These are phyloP conservation scores for Mycena capillaripes DNA, from an alignment of 768 basidiomycete genomes.

Conservation along the genomic window DNA sequence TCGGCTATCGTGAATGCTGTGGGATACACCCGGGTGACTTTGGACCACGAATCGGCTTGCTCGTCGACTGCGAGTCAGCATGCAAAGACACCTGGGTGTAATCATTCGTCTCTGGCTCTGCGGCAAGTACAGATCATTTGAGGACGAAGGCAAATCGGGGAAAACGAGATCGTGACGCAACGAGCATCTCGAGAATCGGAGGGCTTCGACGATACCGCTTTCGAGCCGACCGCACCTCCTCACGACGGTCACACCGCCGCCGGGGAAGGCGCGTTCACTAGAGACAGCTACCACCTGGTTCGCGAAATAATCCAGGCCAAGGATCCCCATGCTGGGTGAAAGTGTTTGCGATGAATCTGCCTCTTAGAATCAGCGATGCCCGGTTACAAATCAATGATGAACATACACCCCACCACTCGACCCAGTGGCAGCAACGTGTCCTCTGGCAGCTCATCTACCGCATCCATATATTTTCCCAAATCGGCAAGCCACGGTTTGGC, in stretches of 20 bases:
- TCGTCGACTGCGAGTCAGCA: too few species aligned
- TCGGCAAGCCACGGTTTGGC: slow-evolving; percentile 1
- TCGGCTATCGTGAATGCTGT: too few species aligned
- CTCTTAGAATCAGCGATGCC: not conserved
- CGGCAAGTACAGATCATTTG: not conserved
- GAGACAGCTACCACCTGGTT: not conserved
- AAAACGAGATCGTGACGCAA: not conserved
- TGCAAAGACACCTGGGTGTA: too few species aligned
- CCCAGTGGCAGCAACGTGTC: not conserved
- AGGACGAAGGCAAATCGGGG: not conserved
- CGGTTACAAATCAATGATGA: not conserved
- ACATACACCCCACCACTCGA: slow-evolving; percentile 19
- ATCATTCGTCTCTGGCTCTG: not conserved
- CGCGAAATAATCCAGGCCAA: slow-evolving; percentile 12
- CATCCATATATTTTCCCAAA: not conserved
- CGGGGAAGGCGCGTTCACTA: not conserved
- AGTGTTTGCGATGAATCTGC: slow-evolving; percentile 1
- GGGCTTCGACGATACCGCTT: slow-evolving; percentile 12
- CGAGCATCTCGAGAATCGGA: slow-evolving; percentile 1
- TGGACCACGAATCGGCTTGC: not conserved
- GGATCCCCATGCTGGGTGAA: slow-evolving; percentile 3
- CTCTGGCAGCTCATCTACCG: not conserved
- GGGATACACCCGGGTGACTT: not conserved
- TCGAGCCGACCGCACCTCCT: slow-evolving; percentile 2
- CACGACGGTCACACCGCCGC: slow-evolving; percentile 1